Base-by-base conservation (phyloP, 768 basidiomycete genomes). In the Tulasnella sp. region DNA sequence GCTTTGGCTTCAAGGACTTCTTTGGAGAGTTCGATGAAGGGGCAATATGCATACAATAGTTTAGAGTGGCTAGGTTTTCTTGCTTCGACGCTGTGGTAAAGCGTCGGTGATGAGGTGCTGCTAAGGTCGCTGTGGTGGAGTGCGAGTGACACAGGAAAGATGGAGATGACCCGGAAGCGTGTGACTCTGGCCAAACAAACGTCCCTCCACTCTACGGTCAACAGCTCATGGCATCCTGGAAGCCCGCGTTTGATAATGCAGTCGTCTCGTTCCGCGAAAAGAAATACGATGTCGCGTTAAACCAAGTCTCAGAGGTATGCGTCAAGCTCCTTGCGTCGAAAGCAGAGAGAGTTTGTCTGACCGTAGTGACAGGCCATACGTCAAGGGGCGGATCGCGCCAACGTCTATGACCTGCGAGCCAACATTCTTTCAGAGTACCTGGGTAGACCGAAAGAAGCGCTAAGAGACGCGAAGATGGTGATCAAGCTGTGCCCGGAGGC, bases 41-140 rank as follows among this genome's bases (percentile, higher is more conserved):
- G 55, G 57, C 73, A 71, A 55, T 79, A 70, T 77, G 79, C 79
- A 79, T 79, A 79, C 29, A 78, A 78, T 23, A 32, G 29, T 61
- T 44, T 13, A 15, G 40, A 46, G 46, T 40, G 26, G 23, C 51
- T 51, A 26, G 77, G 20, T 61, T 32, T 70, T 23, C 26, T 61
- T 29, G 75, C 57, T 51, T 76, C 57, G 75, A 76, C 73, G 73
- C 73, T 74, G 37, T 20, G 51, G 16, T 77, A 42, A 26, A 77
- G 77, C 77, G 77, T 77, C 55, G 67, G 70, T 61, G 69, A 37
- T 46, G 77, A 20, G 70, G 40, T 42, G 40, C 18, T 70, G 32
- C 13, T 70, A 9, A 15, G 70, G 18, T 70, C 67, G 37, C 37
- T 70, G 67, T 32, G 67, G 70, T 70, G 35, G 29, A 35, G 23